Conservation (phyloP, 2,329 filamentous ascomycete species). For the Aphanocladium album region DNA sequence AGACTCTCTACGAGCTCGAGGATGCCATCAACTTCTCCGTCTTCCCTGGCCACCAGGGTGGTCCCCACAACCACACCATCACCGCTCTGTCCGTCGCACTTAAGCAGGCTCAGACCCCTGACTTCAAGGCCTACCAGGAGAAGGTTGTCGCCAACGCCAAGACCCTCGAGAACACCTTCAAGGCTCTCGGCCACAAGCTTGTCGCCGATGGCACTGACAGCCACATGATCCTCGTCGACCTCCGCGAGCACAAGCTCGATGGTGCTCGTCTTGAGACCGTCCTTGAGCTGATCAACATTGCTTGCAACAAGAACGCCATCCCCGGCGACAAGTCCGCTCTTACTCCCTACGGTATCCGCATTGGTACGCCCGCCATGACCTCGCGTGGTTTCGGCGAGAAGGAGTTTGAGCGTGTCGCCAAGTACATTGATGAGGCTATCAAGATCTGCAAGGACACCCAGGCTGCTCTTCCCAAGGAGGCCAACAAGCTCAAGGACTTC, state of each 20-base stretch:
- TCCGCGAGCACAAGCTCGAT: constrained; percentile 81
- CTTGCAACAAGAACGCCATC: constrained; percentile 99
- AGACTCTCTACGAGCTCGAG: constrained; percentile 89
- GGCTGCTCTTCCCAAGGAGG: constrained; percentile 80
- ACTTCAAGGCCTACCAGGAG: constrained; percentile 92
- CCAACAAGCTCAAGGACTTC: constrained; percentile 99
- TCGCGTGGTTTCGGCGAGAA: constrained; percentile 87
- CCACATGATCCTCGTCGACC: constrained; percentile 93
- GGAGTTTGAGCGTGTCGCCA: constrained; percentile 85
- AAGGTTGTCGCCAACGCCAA: constrained; percentile 92
- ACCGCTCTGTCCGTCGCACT: constrained; percentile 91
- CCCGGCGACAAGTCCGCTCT: constrained; percentile 96
- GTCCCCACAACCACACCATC: constrained; percentile 99
- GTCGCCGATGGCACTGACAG: constrained; percentile 95
- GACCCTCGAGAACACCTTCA: constrained; percentile 78
- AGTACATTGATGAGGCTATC: constrained; percentile 85
- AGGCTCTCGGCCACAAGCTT: constrained; percentile 85
- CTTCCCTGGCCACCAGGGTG: constrained; percentile 97
- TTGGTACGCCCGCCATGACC: constrained; percentile 97
- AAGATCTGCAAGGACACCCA: constrained; percentile 89
- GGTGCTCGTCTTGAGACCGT: constrained; percentile 94
- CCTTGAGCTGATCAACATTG: constrained; percentile 96
- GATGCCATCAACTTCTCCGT: constrained; percentile 97
- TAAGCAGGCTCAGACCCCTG: constrained; percentile 83
- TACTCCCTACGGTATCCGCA: constrained; percentile 89